Percentiles rank a stretch among this genome's conserved stretches.
Evolutionary conservation across 164 flowering plant genomes (phyloP).

Genomic region (Dillenia turbinata): DNA sequence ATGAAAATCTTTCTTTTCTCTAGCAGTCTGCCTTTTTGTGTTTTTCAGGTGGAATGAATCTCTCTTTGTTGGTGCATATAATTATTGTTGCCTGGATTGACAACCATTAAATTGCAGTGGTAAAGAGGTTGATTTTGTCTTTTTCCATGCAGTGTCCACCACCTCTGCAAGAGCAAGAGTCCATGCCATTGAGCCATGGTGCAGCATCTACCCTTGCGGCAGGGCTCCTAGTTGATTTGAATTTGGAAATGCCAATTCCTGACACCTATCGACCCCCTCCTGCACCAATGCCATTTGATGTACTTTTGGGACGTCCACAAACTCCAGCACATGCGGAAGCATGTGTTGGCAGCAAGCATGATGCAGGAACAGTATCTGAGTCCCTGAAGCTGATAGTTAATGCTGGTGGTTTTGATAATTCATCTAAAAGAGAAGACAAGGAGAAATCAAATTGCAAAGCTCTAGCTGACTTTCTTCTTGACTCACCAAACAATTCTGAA

Average conservation of each 20-base stretch:
- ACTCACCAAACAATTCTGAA: conserved; percentile 40
- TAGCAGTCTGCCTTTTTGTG: background rate
- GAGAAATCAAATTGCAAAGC: conserved; percentile 37
- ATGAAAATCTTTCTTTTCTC: background rate
- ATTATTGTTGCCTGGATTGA: background rate
- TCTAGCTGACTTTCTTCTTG: conserved; percentile 23
- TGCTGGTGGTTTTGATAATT: conserved; percentile 25
- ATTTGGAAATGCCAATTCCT: conserved; percentile 57
- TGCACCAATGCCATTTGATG: conserved; percentile 70
- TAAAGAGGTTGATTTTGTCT: background rate
- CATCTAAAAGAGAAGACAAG: conserved; percentile 26
- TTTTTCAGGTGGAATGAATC: background rate
- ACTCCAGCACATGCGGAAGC: conserved; percentile 20
- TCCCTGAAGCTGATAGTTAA: conserved; percentile 25
- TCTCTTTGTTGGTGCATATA: background rate
- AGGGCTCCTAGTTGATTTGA: conserved; percentile 47
- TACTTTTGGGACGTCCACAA: conserved; percentile 45
- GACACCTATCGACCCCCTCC: conserved; percentile 79
- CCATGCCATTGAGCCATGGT: conserved; percentile 38
- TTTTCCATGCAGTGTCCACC: conserved; percentile 57
- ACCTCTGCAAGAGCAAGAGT: conserved; percentile 46
- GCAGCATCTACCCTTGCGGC: conserved; percentile 35
- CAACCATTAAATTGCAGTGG: background rate
- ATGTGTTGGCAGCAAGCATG: conserved; percentile 18
- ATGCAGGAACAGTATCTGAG: conserved; percentile 24